These are phyloP conservation scores for Posidonia australis DNA, from an alignment of 106 monocot genomes.

Conservation along the genomic window DNA sequence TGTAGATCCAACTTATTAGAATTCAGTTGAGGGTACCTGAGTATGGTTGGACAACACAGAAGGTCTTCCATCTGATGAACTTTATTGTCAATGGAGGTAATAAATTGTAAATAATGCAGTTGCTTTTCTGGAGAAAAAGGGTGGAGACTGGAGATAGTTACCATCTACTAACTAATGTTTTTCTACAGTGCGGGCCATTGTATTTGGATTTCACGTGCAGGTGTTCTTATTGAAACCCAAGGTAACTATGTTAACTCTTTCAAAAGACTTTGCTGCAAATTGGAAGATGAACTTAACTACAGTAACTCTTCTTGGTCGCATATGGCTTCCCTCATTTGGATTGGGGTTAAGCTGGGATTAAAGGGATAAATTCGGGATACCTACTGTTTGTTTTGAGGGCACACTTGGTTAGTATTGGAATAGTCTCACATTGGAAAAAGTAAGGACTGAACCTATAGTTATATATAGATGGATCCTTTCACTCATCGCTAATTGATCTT, in stretches of 20 bases:
- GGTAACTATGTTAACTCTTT: conserved; percentile 20
- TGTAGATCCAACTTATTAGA: conserved; percentile 64
- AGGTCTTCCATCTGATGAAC: conserved; percentile 94
- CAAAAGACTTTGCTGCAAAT: background rate
- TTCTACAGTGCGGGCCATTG: conserved; percentile 67
- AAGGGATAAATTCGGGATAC: no score
- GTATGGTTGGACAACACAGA: conserved; percentile 92
- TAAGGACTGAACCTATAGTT: no score
- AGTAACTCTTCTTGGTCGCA: background rate
- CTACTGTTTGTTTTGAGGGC: no score
- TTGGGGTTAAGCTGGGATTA: no score
- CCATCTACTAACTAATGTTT: conserved; percentile 5
- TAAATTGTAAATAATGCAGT: background rate
- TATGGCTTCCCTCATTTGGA: no score
- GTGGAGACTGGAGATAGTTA: background rate
- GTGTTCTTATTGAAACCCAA: conserved; percentile 76
- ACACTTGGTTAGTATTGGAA: no score
- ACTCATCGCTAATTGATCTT: no score
- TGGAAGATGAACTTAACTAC: background rate
- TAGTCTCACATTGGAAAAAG: no score
- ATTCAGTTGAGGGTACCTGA: conserved; percentile 83
- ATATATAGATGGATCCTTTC: no score
- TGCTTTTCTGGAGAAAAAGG: background rate
- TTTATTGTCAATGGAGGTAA: conserved; percentile 74
- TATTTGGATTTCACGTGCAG: conserved; percentile 73